Evolutionary conservation across 179 eudicot genomes (phyloP), one percentile per base, ranked within the genome.

Genomic region (Heliamphora pulchella): DNA sequence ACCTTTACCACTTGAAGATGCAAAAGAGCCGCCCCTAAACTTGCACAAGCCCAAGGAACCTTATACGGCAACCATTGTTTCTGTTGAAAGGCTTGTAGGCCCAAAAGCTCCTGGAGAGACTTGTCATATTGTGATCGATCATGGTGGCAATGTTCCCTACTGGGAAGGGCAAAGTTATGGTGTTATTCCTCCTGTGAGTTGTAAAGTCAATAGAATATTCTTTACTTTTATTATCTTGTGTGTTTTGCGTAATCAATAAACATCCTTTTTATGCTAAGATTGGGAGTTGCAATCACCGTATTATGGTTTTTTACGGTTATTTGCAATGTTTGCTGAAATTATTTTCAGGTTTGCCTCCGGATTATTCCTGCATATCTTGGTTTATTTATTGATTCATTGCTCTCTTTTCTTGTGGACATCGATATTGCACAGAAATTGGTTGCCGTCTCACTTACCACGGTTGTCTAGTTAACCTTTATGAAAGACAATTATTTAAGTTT

Each of bases 81-180:
- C 98, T 72, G 94, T 94, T 82, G 97, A 94, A 81, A 91, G 98
- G 87, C 71, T 92, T 80, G 98, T 94, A 47, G 98, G 98, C 48
- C 96, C 94, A 10, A 88, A 87, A 78, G 98, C 98, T 84, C 97
- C 97, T 4, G 98, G 98, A 82, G 98, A 94, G 87, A 92, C 97
- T 70, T 92, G 98, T 84, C 98, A 94, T 81, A 88, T 94, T 78
- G 97, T 94, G 68, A 94, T 94, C 74, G 96, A 94, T 84, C 98
- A 94, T 69, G 96, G 86, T 55, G 97, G 98, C 84, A 92, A 91
- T 84, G 92, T 92, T 70, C 98, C 98, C 63, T 94, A 92, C 80
- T 94, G 98, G 98, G 98, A 94, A 88, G 97, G 98, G 62, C 98
- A 94, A 83, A 94, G 98, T 81, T 94, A 94, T 67, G 98, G 98